Evolutionary conservation across 2,329 filamentous ascomycete genomes (phyloP), one percentile per base, ranked within the genome.

Genomic region (Alternaria sp.): DNA sequence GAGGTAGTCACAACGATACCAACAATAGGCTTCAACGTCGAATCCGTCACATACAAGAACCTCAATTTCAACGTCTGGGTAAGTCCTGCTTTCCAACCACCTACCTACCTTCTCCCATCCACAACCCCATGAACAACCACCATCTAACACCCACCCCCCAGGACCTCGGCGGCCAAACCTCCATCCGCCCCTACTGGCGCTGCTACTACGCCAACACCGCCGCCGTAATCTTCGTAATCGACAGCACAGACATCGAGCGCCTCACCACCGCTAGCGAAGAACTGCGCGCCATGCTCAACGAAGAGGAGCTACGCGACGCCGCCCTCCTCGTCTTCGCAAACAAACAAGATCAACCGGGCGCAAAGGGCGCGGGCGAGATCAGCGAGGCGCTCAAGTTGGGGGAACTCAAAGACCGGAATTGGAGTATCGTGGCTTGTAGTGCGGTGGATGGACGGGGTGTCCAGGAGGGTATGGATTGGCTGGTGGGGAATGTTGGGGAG

Each of bases 141-240:
- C 23, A 41, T 25, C 55, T 57, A 49, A 57, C 20, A 49, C 33
- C 23, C 25, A 4, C 49, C 3, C 14, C 49, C 45, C 71, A 92
- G 90, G 95, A 98, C 84, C 87, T 98, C 51, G 95, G 96, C 77
- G 96, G 96, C 43, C 96, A 99, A 86, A 99, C 96, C n/a, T 96
- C 92, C 71, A 99, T 99, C 80, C 89, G 96, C 71, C 96, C 96
- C 2, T 99, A 99, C 85, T 99, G 96, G 96, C 89, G 96, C 80
- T 99, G 96, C 84, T 99, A 99, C 87, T 99, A 98, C 79, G 93
- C 94, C 79, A 98, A 99, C 84, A 99, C 96, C 1, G 95, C 96
- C 28, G 96, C 96, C 18, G 96, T 99, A 71, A 95, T 99, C 76
- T 99, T 99, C 84, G 96, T 99, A 66, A 95, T 99, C 78, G 96